Evolutionary conservation across 1,284 basidiomycete genomes (phyloP).

Genomic region (Xerocomus amazonicus): DNA sequence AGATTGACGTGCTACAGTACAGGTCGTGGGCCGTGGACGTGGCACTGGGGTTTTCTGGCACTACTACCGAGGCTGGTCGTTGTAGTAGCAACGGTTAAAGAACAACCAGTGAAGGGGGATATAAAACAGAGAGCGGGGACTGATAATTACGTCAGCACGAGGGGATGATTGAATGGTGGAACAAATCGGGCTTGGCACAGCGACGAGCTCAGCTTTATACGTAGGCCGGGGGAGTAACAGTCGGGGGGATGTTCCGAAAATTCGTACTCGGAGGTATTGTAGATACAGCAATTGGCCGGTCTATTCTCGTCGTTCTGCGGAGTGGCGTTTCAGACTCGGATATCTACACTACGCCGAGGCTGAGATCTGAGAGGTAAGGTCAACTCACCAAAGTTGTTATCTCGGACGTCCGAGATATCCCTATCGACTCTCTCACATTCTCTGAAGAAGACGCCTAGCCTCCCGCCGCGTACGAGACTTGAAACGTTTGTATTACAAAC

Average conservation of each 20-base stretch:
- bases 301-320: constrained; percentile 7
- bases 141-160: constrained; percentile 4
- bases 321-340: neutral
- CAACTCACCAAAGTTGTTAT: too few relatives aligned
- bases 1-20: neutral
- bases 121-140: neutral
- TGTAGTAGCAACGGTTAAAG: constrained; percentile 4
- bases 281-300: constrained; percentile 5
- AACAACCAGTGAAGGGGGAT: neutral
- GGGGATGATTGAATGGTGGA: neutral
- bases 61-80: neutral
- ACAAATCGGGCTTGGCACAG: neutral
- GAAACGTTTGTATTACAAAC: neutral
- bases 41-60: neutral
- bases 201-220: constrained; percentile 7
- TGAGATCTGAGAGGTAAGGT: too few relatives aligned
- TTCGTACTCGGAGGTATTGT: neutral
- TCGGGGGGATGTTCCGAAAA: neutral
- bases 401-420: too few relatives aligned
- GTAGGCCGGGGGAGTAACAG: neutral
- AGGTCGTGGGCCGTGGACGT: constrained; percentile 6
- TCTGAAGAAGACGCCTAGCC: too few relatives aligned
- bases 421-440: too few relatives aligned
- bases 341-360: too few relatives aligned
- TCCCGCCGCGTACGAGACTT: constrained; percentile 11